Base-by-base conservation (phyloP, 768 basidiomycete genomes). In the Mycena galericulata region DNA sequence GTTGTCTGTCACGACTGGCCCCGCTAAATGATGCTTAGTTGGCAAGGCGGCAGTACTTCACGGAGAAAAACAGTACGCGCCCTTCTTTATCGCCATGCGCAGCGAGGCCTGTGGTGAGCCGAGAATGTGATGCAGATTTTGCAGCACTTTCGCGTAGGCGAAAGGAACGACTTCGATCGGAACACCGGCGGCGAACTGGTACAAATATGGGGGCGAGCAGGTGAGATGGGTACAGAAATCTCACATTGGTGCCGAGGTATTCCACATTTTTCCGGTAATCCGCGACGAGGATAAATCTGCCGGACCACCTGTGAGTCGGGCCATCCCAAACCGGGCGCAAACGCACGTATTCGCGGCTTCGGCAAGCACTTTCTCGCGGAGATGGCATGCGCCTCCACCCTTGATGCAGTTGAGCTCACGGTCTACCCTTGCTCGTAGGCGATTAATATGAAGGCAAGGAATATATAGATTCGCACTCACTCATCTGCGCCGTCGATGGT, bases 401-500 rank as follows among this genome's bases (percentile, higher is more conserved):
- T 99, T 99, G 82, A 99, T 97, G 68, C 93, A 93, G 80, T 99
- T 97, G 57, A 99, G 84, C 43, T 88, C 79, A 45, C 85, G 79
- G 78, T 98, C 96, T 26, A 98, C 95, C 81, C 96, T 97, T 56
- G 38, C 26, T 62, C 11, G 30, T 27, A n/a, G 27, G n/a, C n/a
- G n/a, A 53, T 41, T 24, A 54, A 34, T 40, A 38, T 27, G 27
- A 22, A 27, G 22, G 29, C 5, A 4, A 26, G 14, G 50, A 51
- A 53, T 12, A 24, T 12, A 24, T 30, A 53, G 41, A 26, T 38
- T 7, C 7, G 57, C 1, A 79, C 94, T 71, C 72, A 97, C 95
- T 98, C 97, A 70, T 99, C 97, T 3, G 97, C 97, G 47, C 97
- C 97, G 76, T 99, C 98, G 46, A 99, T 89, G 1, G 97, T 98